Evolutionary conservation across 2,329 filamentous ascomycete genomes (phyloP), one percentile per base, ranked within the genome.

Genomic region (Fusarium pseudonygamai): DNA sequence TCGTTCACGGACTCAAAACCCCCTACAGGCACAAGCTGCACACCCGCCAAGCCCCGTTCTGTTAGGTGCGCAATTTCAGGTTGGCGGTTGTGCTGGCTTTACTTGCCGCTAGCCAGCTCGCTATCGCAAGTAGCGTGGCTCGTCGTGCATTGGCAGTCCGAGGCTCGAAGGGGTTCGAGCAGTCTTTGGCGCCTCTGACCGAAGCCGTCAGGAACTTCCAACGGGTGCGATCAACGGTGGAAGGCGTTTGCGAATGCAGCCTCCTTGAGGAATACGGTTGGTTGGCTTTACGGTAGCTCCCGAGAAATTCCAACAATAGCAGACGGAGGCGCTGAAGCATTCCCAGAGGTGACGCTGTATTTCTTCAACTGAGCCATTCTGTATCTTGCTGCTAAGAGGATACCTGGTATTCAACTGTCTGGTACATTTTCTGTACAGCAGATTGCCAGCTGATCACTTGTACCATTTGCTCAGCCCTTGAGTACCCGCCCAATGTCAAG

Each of bases 41-140:
- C 61, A 50, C 67, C 50, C 71, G 53, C 59, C 58, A 68, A 59
- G 20, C 62, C 66, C 63, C 59, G 63, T 72, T 73, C 60, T 55
- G 50, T 59, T 71, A 46, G 50, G 59, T 69, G 68, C 61, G 76
- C 69, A 78, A 78, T 78, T 78, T 78, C 76, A 68, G 71, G 67
- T 67, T 62, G 58, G 65, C 58, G 60, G 58, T 62, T 61, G 55
- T 45, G 49, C 58, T 70, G 67, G 55, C 49, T 52, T 40, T 60
- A 56, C 52, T 52, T 60, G 59, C 52, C 67, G 42, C 70, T 69
- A 52, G 67, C 22, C 30, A 49, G 36, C 62, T 57, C 69, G 72
- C 71, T 45, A 61, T 60, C 57, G 50, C 47, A 52, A 66, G 55
- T 65, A 72, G 47, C 60, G 45, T 50, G 52, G 55, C 42, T 59